These are phyloP conservation scores for Penicillium italicum DNA, from an alignment of 2,329 filamentous ascomycete species.

Conservation along the genomic window DNA sequence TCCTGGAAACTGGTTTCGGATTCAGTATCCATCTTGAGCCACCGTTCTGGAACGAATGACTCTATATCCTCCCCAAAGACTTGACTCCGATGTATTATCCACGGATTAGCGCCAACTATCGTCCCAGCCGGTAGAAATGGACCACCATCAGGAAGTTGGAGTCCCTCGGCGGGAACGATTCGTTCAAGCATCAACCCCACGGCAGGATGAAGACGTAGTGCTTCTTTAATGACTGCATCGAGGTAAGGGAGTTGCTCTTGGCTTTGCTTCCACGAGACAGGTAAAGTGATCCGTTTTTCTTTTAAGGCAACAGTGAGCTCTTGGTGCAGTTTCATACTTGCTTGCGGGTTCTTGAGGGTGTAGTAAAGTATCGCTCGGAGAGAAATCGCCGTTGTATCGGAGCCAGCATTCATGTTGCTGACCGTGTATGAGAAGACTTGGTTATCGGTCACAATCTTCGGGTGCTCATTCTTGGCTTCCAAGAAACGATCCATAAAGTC, in stretches of 20 bases:
- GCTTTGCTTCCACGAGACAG: slow-evolving; percentile 27
- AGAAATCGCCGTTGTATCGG: slow-evolving; percentile 35
- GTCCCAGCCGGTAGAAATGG: slow-evolving; percentile 26
- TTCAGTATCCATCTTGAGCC: slow-evolving; percentile 19
- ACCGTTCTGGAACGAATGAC: slow-evolving; percentile 23
- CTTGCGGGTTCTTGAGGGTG: slow-evolving; percentile 24
- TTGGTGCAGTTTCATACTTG: slow-evolving; percentile 44
- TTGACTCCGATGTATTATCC: slow-evolving; percentile 27
- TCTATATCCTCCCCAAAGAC: slow-evolving; percentile 24
- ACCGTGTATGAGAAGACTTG: slow-evolving; percentile 28
- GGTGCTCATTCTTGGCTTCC: slow-evolving; percentile 24
- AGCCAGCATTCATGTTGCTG: slow-evolving; percentile 33
- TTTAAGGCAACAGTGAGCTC: slow-evolving; percentile 42
- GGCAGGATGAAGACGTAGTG: slow-evolving; percentile 26
- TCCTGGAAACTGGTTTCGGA: slow-evolving; percentile 10
- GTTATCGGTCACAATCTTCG: slow-evolving; percentile 25
- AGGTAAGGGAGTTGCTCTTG: slow-evolving; percentile 27
- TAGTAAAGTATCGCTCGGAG: slow-evolving; percentile 35
- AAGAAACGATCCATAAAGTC: slow-evolving; percentile 34
- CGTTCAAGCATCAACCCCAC: slow-evolving; percentile 26
- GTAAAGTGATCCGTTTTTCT: slow-evolving; percentile 11
- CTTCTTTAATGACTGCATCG: slow-evolving; percentile 30
- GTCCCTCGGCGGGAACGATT: slow-evolving; percentile 21
- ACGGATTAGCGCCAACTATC: slow-evolving; percentile 33
- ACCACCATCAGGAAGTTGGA: slow-evolving; percentile 20